phyloP scores from a whole-genome alignment of 305 asterid genomes.

The Stenogyne calaminthoides region DNA sequence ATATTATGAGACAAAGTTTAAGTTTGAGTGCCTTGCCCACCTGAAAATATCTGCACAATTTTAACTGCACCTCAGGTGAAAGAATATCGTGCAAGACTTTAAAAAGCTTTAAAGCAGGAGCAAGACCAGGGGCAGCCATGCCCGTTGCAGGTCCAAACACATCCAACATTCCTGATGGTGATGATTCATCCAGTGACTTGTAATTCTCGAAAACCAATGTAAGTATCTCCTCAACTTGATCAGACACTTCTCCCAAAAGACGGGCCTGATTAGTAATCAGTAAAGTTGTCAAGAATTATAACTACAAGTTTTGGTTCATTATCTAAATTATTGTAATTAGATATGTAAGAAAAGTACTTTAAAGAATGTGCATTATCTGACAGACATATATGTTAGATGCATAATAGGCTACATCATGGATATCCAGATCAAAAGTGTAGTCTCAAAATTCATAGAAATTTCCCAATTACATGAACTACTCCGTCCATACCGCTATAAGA shows the following conservation, averaged over 20 bases:
- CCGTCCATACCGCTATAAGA: not conserved
- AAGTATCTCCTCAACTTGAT: constrained; percentile 72
- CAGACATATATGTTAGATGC: not conserved
- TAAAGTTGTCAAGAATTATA: constrained; percentile 23
- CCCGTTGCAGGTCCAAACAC: constrained; percentile 78
- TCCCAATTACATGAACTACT: not conserved
- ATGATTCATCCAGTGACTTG: constrained; percentile 83
- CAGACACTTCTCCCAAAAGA: constrained; percentile 86
- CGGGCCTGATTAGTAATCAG: constrained; percentile 60
- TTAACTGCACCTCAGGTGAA: constrained; percentile 78
- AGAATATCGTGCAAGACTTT: constrained; percentile 79
- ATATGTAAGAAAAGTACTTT: not conserved
- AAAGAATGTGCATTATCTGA: not conserved
- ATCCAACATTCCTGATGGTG: constrained; percentile 66
- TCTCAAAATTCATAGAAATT: not conserved
- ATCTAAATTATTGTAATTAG: not conserved
- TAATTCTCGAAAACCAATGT: constrained; percentile 78
- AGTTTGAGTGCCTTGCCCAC: constrained; percentile 36
- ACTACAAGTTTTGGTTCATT: constrained; percentile 1
- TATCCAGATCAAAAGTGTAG: not conserved
- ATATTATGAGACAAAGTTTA: constrained; percentile 5
- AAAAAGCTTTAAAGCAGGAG: constrained; percentile 81
- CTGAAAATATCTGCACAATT: constrained; percentile 91
- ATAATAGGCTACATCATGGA: not conserved
- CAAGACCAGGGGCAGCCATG: constrained; percentile 78